Evolutionary conservation across 2,329 filamentous ascomycete genomes (phyloP).

Genomic region (Fusarium mundagurra): DNA sequence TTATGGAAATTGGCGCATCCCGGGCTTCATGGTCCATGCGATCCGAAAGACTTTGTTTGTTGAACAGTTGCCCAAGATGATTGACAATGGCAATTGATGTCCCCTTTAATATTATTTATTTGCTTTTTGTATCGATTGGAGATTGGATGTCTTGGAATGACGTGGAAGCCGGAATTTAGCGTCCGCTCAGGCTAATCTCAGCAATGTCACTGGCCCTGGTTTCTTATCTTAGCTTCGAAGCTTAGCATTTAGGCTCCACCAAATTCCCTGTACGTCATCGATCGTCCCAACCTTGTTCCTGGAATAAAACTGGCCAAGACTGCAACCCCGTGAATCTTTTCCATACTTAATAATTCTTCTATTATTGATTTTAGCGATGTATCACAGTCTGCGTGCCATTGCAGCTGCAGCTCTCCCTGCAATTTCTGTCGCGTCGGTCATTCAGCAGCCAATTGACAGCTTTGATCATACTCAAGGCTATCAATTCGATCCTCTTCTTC

Average conservation of each 20-base stretch:
- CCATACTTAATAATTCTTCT: neutral
- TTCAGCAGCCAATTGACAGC: slow-evolving; percentile 28
- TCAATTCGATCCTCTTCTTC: slow-evolving; percentile 36
- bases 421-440: neutral
- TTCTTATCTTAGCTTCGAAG: neutral
- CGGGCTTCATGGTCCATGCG: neutral
- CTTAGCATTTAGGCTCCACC: neutral
- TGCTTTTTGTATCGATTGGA: neutral
- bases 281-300: neutral
- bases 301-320: neutral
- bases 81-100: neutral
- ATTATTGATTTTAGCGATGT: slow-evolving; percentile 2
- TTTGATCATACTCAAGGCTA: slow-evolving; percentile 38
- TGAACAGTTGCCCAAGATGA: neutral
- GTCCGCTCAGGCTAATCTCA: neutral
- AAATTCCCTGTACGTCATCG: slow-evolving; percentile 6
- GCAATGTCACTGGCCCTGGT: neutral
- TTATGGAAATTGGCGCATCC: neutral
- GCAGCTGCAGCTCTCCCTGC: neutral
- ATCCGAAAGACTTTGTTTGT: neutral
- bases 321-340: neutral
- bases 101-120: too few relatives aligned
- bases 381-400: neutral
- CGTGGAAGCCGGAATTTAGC: neutral
- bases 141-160: neutral